These are phyloP conservation scores for Tolypocladium endophyticum DNA, from an alignment of 2,329 filamentous ascomycete genomes.

Conservation along the genomic window DNA sequence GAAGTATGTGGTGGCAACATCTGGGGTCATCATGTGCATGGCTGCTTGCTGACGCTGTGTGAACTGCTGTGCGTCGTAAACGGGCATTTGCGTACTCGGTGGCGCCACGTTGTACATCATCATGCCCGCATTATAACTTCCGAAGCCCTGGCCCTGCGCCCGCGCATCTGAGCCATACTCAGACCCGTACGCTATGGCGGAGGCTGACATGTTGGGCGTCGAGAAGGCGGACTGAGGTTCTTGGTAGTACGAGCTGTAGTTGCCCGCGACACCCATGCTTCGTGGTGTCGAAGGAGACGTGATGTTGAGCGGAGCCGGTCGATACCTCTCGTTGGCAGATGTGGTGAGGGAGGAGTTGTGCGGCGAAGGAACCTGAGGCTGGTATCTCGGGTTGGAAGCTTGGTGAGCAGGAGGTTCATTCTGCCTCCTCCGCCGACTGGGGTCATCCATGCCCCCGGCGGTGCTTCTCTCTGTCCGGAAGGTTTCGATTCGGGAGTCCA, in stretches of 20 bases:
- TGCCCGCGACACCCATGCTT: slow-evolving; percentile 45
- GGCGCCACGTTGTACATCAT: slow-evolving; percentile 75
- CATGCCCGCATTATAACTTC: slow-evolving; percentile 49
- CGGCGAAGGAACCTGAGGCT: slow-evolving; percentile 37
- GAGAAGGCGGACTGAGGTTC: slow-evolving; percentile 41
- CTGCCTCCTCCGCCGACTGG: slow-evolving; percentile 62
- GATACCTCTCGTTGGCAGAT: slow-evolving; percentile 30
- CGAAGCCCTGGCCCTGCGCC: slow-evolving; percentile 43
- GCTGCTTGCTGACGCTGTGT: slow-evolving; percentile 64
- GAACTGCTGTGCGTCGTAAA: slow-evolving; percentile 73
- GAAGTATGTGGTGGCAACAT: slow-evolving; percentile 61
- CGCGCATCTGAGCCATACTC: slow-evolving; percentile 56
- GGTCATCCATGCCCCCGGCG: slow-evolving; percentile 64
- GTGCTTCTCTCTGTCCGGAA: slow-evolving; percentile 33
- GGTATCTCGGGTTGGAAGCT: slow-evolving; percentile 42
- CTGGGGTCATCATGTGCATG: slow-evolving; percentile 54
- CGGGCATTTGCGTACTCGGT: slow-evolving; percentile 46
- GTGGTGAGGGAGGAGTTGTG: slow-evolving; percentile 25
- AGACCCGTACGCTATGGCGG: slow-evolving; percentile 46
- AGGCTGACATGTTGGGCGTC: slow-evolving; percentile 45
- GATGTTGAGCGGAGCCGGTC: slow-evolving; percentile 37
- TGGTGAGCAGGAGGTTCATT: slow-evolving; percentile 60
- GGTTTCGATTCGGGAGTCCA: slow-evolving; percentile 47
- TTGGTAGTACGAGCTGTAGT: slow-evolving; percentile 49
- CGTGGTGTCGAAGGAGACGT: slow-evolving; percentile 33